These are phyloP conservation scores for Yamadazyma triangularis DNA, from an alignment of 1,139 yeast genomes.

Conservation along the genomic window DNA sequence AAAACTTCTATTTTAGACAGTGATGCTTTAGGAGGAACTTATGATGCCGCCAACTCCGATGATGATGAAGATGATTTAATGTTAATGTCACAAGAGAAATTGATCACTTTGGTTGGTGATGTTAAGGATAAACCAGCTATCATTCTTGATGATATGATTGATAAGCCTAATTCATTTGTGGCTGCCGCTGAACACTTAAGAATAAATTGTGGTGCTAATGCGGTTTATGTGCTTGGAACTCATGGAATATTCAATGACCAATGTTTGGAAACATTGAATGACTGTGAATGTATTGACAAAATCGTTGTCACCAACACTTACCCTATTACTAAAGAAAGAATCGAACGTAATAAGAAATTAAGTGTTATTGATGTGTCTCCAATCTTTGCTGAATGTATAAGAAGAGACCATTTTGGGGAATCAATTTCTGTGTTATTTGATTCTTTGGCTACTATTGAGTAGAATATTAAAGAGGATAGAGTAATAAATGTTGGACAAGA, in stretches of 20 bases:
- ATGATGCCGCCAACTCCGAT: slow-evolving; percentile 66
- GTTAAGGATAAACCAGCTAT: slow-evolving; percentile 89
- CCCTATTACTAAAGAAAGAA: slow-evolving; percentile 68
- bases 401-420: slow-evolving; percentile 98
- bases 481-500: background rate
- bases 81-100: slow-evolving; percentile 67
- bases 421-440: slow-evolving; percentile 89
- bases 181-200: slow-evolving; percentile 98
- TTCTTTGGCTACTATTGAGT: slow-evolving; percentile 67
- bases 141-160: slow-evolving; percentile 94
- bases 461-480: slow-evolving; percentile 5
- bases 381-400: slow-evolving; percentile 94
- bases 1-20: slow-evolving; percentile 21
- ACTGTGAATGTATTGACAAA: slow-evolving; percentile 76
- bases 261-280: slow-evolving; percentile 75
- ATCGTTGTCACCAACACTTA: slow-evolving; percentile 95
- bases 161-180: slow-evolving; percentile 87
- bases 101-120: slow-evolving; percentile 94
- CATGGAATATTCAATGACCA: slow-evolving; percentile 91
- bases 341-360: slow-evolving; percentile 58
- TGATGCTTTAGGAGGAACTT: slow-evolving; percentile 78
- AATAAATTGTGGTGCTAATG: slow-evolving; percentile 90
- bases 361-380: slow-evolving; percentile 90
- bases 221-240: slow-evolving; percentile 88
- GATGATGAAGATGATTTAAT: slow-evolving; percentile 88